These are phyloP conservation scores for Erysiphe pulchra DNA, from an alignment of 2,329 filamentous ascomycete species.

Conservation along the genomic window DNA sequence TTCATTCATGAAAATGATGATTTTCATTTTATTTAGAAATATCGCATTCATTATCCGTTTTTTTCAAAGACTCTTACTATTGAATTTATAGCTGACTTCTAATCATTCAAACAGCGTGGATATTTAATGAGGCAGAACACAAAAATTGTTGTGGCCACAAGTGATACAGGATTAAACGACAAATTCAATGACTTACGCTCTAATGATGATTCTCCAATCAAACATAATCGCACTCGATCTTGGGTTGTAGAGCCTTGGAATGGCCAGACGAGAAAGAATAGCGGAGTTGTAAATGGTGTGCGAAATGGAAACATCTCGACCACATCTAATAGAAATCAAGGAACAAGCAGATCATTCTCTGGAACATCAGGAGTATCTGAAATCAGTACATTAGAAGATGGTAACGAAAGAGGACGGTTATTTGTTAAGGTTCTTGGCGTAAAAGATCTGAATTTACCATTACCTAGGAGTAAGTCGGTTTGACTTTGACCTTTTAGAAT, in stretches of 20 bases:
- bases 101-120: slow-evolving; percentile 53
- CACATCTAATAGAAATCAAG: too few species aligned
- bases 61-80: not conserved
- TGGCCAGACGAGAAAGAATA: slow-evolving; percentile 42
- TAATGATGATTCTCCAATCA: slow-evolving; percentile 41
- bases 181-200: slow-evolving; percentile 28
- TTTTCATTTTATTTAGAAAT: slow-evolving; percentile 17
- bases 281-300: slow-evolving; percentile 13
- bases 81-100: slow-evolving; percentile 32
- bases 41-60: slow-evolving; percentile 14
- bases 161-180: slow-evolving; percentile 35
- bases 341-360: too few species aligned
- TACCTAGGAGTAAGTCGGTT: slow-evolving; percentile 55
- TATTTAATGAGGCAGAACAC: slow-evolving; percentile 98
- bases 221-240: slow-evolving; percentile 61
- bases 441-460: slow-evolving; percentile 76
- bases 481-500: not conserved
- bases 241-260: slow-evolving; percentile 98
- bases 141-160: slow-evolving; percentile 80
- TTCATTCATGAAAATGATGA: slow-evolving; percentile 8
- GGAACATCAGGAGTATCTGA: slow-evolving; percentile 33
- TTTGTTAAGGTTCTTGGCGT: slow-evolving; percentile 99
- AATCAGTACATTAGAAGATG: slow-evolving; percentile 35
- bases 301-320: too few species aligned
- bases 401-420: slow-evolving; percentile 63